phyloP scores from a whole-genome alignment of 2,329 filamentous ascomycete species.

The Aspergillus bombycis region DNA sequence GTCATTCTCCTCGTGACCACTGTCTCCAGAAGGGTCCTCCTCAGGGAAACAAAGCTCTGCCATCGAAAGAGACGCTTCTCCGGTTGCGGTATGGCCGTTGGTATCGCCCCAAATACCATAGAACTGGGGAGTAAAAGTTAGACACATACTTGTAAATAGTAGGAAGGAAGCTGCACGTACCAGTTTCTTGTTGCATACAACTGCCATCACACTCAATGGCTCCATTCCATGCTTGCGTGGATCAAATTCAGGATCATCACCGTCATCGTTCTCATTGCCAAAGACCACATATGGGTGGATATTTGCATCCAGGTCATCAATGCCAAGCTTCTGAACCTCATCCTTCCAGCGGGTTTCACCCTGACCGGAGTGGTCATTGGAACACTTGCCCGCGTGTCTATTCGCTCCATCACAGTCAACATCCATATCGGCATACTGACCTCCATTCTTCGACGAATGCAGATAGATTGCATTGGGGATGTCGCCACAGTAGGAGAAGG shows the following conservation, averaged over 20 bases:
- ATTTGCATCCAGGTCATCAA: slow-evolving; percentile 55
- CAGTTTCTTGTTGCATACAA: slow-evolving; percentile 56
- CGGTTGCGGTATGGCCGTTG: slow-evolving; percentile 60
- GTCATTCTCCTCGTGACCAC: slow-evolving; percentile 60
- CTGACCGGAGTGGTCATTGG: slow-evolving; percentile 43
- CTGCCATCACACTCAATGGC: slow-evolving; percentile 59
- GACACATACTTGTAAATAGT: not conserved
- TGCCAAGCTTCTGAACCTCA: slow-evolving; percentile 42
- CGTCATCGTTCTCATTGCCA: slow-evolving; percentile 47
- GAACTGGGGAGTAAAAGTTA: slow-evolving; percentile 35
- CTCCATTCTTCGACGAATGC: slow-evolving; percentile 43
- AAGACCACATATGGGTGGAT: slow-evolving; percentile 59
- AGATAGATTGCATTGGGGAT: slow-evolving; percentile 55
- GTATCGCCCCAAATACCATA: slow-evolving; percentile 66
- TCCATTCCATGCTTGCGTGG: slow-evolving; percentile 49
- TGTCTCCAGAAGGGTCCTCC: slow-evolving; percentile 55
- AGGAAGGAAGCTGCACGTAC: slow-evolving; percentile 27
- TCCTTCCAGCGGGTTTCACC: slow-evolving; percentile 53
- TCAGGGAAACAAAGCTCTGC: slow-evolving; percentile 61
- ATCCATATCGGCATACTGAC: slow-evolving; percentile 57
- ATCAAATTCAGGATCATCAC: slow-evolving; percentile 35
- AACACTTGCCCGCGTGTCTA: slow-evolving; percentile 51
- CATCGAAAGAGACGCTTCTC: slow-evolving; percentile 62
- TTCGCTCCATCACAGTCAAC: slow-evolving; percentile 61
- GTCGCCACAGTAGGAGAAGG: slow-evolving; percentile 54